Conservation (phyloP, 2,329 filamentous ascomycete species). For the Alternaria tenuissima region DNA sequence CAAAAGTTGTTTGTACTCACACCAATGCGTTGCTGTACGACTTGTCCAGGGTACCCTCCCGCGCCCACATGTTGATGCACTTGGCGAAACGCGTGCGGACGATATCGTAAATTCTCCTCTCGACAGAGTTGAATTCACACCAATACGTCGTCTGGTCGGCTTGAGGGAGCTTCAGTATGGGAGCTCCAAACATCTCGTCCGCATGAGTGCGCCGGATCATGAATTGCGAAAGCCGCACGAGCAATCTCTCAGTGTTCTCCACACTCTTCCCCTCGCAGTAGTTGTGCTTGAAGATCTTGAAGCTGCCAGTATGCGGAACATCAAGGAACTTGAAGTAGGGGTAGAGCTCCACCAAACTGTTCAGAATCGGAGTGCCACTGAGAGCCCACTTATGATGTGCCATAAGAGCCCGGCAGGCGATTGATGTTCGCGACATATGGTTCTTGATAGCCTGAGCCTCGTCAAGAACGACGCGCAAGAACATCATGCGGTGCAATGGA, state of each 20-base stretch:
- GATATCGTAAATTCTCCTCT: slow-evolving; percentile 63
- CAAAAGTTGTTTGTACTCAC: slow-evolving; percentile 10
- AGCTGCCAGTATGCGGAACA: slow-evolving; percentile 52
- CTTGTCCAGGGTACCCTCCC: slow-evolving; percentile 34
- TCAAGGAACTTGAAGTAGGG: slow-evolving; percentile 57
- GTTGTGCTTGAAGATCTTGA: slow-evolving; percentile 55
- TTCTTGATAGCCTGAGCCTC: slow-evolving; percentile 68
- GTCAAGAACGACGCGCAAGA: slow-evolving; percentile 64
- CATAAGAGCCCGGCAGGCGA: slow-evolving; percentile 56
- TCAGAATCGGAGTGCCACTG: slow-evolving; percentile 55
- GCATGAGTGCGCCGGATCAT: slow-evolving; percentile 66
- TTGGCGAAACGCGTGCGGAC: slow-evolving; percentile 56
- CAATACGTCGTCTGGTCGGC: slow-evolving; percentile 55
- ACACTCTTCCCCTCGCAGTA: slow-evolving; percentile 48
- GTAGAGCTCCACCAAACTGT: slow-evolving; percentile 42
- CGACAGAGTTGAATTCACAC: slow-evolving; percentile 61
- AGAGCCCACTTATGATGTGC: slow-evolving; percentile 54
- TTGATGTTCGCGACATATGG: slow-evolving; percentile 49
- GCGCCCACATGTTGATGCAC: slow-evolving; percentile 51
- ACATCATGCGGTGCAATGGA: slow-evolving; percentile 40
- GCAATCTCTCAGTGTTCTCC: slow-evolving; percentile 47
- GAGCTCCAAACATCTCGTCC: slow-evolving; percentile 60
- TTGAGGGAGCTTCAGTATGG: slow-evolving; percentile 63
- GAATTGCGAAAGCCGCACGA: slow-evolving; percentile 53
- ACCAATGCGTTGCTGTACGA: slow-evolving; percentile 54